Conservation (phyloP, 169 alveolate genomes). For the Babesia divergens region DNA sequence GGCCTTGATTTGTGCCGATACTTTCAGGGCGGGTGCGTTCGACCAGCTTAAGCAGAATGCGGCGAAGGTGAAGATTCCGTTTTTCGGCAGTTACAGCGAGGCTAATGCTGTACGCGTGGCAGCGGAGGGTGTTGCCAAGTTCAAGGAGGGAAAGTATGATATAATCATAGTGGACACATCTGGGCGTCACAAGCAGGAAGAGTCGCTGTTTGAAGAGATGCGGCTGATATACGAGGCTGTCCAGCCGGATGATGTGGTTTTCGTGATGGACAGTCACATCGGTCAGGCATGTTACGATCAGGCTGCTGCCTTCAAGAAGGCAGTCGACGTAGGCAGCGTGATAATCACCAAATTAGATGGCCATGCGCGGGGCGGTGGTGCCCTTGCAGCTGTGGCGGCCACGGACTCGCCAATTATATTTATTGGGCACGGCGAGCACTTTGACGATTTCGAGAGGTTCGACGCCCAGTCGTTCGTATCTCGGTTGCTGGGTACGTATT, state of each 20-base stretch:
- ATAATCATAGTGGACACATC: conserved; percentile 98
- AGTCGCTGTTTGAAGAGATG: conserved; percentile 98
- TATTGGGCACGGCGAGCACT: conserved; percentile 99
- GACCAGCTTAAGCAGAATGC: conserved; percentile 99
- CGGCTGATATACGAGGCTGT: conserved; percentile 92
- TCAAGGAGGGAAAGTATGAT: conserved; percentile 92
- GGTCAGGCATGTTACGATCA: conserved; percentile 99
- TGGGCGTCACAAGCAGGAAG: conserved; percentile 99
- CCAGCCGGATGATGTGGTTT: conserved; percentile 94
- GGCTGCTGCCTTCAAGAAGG: conserved; percentile 96
- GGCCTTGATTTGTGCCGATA: conserved; percentile 99
- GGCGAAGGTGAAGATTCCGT: conserved; percentile 96
- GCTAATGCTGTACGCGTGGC: conserved; percentile 99
- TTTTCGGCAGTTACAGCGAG: conserved; percentile 98
- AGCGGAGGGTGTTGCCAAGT: conserved; percentile 95
- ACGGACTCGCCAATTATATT: conserved; percentile 90
- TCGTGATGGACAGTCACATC: conserved; percentile 97
- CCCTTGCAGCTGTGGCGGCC: conserved; percentile 97
- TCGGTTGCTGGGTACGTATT: conserved; percentile 83
- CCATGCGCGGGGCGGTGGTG: conserved; percentile 99
- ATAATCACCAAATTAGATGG: conserved; percentile 99
- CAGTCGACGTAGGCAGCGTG: conserved; percentile 97
- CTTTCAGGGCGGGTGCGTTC: conserved; percentile 99
- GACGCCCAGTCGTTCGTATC: conserved; percentile 96
- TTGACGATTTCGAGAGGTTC: conserved; percentile 97